A percentile compares a stretch with the other conserved stretches of the same genome.
phyloP scores from a whole-genome alignment of 495 filamentous ascomycete species.

The Aspergillus incahuasiensis region DNA sequence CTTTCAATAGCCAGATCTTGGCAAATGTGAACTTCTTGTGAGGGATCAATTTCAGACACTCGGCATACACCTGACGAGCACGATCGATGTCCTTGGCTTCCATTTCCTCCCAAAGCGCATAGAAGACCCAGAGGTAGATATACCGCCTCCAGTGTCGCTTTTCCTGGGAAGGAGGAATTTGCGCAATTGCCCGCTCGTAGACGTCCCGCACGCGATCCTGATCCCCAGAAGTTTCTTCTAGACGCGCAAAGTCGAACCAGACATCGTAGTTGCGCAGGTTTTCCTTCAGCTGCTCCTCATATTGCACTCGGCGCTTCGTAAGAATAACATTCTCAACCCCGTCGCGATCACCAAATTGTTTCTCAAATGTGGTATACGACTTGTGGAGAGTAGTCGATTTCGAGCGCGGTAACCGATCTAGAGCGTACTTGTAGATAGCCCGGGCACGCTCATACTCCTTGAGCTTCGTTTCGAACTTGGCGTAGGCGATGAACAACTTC shows the following conservation, averaged over 20 bases:
- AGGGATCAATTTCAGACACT: slow-evolving; percentile 81
- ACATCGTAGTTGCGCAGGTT: slow-evolving; percentile 91
- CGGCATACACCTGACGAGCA: slow-evolving; percentile 84
- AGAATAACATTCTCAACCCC: slow-evolving; percentile 94
- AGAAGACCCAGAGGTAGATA: slow-evolving; percentile 97
- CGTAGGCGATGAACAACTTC: slow-evolving; percentile 88
- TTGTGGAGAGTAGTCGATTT: slow-evolving; percentile 83
- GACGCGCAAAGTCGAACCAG: slow-evolving; percentile 91
- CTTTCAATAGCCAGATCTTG: slow-evolving; percentile 91
- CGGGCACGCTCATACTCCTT: slow-evolving; percentile 95
- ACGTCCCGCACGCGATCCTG: slow-evolving; percentile 79
- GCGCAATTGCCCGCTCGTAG: slow-evolving; percentile 94
- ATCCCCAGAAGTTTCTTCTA: slow-evolving; percentile 82
- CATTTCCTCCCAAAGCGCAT: slow-evolving; percentile 91
- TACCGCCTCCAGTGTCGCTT: slow-evolving; percentile 97
- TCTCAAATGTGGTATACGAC: slow-evolving; percentile 94
- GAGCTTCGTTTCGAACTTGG: slow-evolving; percentile 85
- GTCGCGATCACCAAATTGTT: slow-evolving; percentile 91
- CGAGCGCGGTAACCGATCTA: slow-evolving; percentile 84
- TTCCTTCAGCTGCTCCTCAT: slow-evolving; percentile 89
- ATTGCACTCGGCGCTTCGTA: slow-evolving; percentile 89
- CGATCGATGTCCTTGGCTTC: slow-evolving; percentile 73
- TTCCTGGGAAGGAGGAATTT: slow-evolving; percentile 91
- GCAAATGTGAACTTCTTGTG: slow-evolving; percentile 98
- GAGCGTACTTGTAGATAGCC: slow-evolving; percentile 93